These are phyloP conservation scores for Puccinia hordei DNA, from an alignment of 1,284 basidiomycete genomes.

Conservation along the genomic window DNA sequence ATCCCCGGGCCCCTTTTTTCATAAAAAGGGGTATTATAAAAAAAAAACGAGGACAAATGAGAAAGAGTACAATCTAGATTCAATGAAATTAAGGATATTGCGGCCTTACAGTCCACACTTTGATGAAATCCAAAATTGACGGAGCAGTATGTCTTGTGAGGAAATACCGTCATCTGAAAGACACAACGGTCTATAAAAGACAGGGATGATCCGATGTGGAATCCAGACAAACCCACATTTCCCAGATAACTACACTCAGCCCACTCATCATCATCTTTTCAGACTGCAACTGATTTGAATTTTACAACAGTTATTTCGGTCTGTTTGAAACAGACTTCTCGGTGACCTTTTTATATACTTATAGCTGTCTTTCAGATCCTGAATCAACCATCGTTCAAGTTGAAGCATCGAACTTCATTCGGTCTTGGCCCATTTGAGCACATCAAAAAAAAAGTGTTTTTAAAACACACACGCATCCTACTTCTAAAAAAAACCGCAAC, in stretches of 20 bases:
- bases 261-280: neutral
- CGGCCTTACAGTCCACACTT: neutral
- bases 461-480: neutral
- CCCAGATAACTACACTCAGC: neutral
- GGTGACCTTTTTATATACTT: neutral
- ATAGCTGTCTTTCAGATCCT: conserved; percentile 1
- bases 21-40: neutral
- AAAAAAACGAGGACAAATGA: neutral
- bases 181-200: neutral
- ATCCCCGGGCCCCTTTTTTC: neutral
- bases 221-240: neutral
- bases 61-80: neutral
- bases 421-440: neutral
- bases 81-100: neutral
- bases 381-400: neutral
- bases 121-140: neutral
- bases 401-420: neutral
- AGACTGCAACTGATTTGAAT: neutral
- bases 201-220: neutral
- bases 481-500: neutral
- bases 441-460: neutral
- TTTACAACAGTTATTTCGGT: neutral
- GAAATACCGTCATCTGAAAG: neutral
- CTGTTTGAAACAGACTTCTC: conserved; percentile 12
- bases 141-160: neutral